These are phyloP conservation scores for Ophiocordyceps camponoti-rufipedis DNA, from an alignment of 2,329 filamentous ascomycete genomes.

Conservation along the genomic window DNA sequence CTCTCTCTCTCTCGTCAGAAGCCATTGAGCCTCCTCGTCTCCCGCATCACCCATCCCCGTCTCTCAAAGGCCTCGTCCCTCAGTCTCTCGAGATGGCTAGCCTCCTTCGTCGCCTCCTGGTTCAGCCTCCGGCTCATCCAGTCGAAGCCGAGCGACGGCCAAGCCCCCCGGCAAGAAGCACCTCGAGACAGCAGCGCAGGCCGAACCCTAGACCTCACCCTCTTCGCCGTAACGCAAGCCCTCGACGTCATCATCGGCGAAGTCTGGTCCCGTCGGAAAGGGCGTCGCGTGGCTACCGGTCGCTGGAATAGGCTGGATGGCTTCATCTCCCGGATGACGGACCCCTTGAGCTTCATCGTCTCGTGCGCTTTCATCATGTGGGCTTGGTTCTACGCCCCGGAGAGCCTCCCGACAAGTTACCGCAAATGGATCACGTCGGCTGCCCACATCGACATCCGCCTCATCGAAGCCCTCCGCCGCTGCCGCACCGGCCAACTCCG, in stretches of 20 bases:
- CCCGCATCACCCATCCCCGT: background rate
- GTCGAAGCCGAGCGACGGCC: conserved; percentile 14
- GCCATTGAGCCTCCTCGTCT: background rate
- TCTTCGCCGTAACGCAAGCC: conserved; percentile 60
- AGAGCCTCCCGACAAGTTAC: conserved; percentile 53
- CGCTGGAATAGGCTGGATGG: conserved; percentile 1
- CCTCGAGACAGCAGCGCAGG: conserved; percentile 31
- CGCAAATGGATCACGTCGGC: conserved; percentile 67
- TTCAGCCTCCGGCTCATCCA: conserved; percentile 38
- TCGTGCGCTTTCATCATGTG: conserved; percentile 71
- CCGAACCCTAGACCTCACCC: conserved; percentile 61
- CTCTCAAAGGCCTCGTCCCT: background rate
- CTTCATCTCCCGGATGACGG: conserved; percentile 23
- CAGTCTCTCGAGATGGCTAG: conserved; percentile 38
- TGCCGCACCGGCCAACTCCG: conserved; percentile 43
- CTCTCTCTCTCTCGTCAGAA: background rate
- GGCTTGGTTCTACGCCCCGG: conserved; percentile 67
- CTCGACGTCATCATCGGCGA: conserved; percentile 52
- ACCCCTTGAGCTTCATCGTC: conserved; percentile 51
- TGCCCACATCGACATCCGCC: conserved; percentile 54
- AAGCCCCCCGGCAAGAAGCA: background rate
- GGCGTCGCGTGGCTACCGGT: conserved; percentile 8
- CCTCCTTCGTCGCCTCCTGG: conserved; percentile 40
- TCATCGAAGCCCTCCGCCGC: conserved; percentile 56
- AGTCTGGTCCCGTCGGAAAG: conserved; percentile 37